A percentile compares a stretch with the other conserved stretches of the same genome.
Conservation (phyloP, 495 filamentous ascomycete genomes). For the Aspergillus leporis region DNA sequence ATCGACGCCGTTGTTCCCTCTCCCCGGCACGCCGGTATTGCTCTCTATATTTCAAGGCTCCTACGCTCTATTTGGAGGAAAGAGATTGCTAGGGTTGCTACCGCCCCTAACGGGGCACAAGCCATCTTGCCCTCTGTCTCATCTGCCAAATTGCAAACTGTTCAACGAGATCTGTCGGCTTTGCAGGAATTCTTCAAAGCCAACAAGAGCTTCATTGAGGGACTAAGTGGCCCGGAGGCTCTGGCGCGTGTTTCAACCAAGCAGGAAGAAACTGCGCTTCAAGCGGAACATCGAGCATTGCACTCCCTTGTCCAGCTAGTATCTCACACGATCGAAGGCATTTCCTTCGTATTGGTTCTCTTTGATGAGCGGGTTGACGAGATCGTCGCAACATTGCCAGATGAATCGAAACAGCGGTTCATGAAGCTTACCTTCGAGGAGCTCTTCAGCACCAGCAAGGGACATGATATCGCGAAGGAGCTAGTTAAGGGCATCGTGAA, state of each 20-base stretch:
- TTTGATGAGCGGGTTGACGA: slow-evolving; percentile 91
- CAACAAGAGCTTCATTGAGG: slow-evolving; percentile 90
- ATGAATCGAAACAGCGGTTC: slow-evolving; percentile 63
- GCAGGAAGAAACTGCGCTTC: slow-evolving; percentile 85
- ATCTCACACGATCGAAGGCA: slow-evolving; percentile 86
- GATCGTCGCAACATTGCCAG: slow-evolving; percentile 78
- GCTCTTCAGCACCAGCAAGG: slow-evolving; percentile 74
- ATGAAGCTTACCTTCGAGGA: slow-evolving; percentile 78
- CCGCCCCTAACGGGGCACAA: slow-evolving; percentile 57
- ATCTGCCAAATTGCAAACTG: slow-evolving; percentile 62
- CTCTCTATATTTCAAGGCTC: slow-evolving; percentile 82
- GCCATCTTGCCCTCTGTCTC: slow-evolving; percentile 53
- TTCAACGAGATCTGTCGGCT: slow-evolving; percentile 78
- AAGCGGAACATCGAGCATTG: slow-evolving; percentile 90
- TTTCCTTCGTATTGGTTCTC: slow-evolving; percentile 89
- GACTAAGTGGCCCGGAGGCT: slow-evolving; percentile 82
- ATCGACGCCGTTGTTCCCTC: slow-evolving; percentile 85
- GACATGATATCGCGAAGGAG: slow-evolving; percentile 91
- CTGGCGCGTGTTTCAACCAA: slow-evolving; percentile 67
- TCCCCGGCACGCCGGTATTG: slow-evolving; percentile 82
- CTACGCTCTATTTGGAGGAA: slow-evolving; percentile 84
- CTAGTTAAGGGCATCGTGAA: slow-evolving; percentile 98
- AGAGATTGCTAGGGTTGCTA: slow-evolving; percentile 55
- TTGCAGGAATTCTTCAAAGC: slow-evolving; percentile 77
- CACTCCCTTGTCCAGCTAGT: slow-evolving; percentile 81